phyloP scores from a whole-genome alignment of 139 green algal genomes.

The Raphidocelis subcapitata region DNA sequence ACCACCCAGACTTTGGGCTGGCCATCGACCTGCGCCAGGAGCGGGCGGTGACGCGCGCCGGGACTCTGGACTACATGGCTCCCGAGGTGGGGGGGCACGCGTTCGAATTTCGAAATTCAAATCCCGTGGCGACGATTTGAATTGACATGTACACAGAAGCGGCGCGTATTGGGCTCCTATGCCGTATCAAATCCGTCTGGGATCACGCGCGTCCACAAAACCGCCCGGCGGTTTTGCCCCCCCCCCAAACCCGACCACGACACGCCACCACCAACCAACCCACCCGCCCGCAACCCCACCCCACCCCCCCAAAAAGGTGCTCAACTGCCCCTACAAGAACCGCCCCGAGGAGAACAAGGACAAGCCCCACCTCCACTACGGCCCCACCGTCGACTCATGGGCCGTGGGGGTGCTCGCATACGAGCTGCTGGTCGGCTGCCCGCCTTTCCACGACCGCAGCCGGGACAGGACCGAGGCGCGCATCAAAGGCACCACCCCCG shows the following conservation, averaged over 20 bases:
- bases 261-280: no score
- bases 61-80: conserved; percentile 53
- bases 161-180: no score
- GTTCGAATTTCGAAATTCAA: no score
- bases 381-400: conserved; percentile 51
- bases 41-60: conserved; percentile 32
- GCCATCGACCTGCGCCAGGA: conserved; percentile 51
- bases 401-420: conserved; percentile 43
- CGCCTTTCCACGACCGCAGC: conserved; percentile 17
- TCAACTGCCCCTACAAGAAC: conserved; percentile 65
- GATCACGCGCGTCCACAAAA: no score
- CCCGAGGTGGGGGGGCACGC: no score
- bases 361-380: conserved; percentile 49
- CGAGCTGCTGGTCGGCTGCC: conserved; percentile 35
- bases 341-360: conserved; percentile 65
- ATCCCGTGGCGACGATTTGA: no score
- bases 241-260: no score
- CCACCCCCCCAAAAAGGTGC: conserved; percentile 28
- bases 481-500: conserved; percentile 10
- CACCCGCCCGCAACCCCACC: not conserved
- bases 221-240: no score
- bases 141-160: no score
- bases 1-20: conserved; percentile 59
- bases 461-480: conserved; percentile 13
- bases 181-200: no score